These are phyloP conservation scores for Xylariaceae sp. DNA, from an alignment of 2,329 filamentous ascomycete genomes.

Conservation along the genomic window DNA sequence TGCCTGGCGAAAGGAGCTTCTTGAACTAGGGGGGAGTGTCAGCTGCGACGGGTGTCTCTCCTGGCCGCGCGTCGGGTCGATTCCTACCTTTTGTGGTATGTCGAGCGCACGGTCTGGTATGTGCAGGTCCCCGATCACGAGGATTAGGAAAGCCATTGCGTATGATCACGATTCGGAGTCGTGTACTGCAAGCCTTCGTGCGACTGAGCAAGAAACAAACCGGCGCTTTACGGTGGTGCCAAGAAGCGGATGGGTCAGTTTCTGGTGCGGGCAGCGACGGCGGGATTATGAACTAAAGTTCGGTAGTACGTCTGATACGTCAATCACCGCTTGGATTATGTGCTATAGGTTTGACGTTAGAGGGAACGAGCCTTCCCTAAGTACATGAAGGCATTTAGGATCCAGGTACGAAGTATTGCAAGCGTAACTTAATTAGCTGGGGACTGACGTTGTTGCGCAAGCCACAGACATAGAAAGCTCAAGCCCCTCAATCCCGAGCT, in stretches of 20 bases:
- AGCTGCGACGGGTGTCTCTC: slow-evolving; percentile 19
- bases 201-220: neutral
- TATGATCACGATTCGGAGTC: slow-evolving; percentile 3
- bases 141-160: slow-evolving; percentile 85
- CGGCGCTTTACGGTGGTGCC: too few relatives aligned
- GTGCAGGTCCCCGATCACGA: slow-evolving; percentile 91
- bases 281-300: too few relatives aligned
- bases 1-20: slow-evolving; percentile 81
- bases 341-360: too few relatives aligned
- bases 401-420: too few relatives aligned
- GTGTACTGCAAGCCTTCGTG: neutral
- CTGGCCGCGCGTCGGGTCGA: neutral
- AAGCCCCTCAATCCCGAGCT: slow-evolving; percentile 20
- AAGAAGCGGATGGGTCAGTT: too few relatives aligned
- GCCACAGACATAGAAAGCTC: slow-evolving; percentile 21
- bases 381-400: too few relatives aligned
- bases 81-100: slow-evolving; percentile 82
- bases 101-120: slow-evolving; percentile 92
- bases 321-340: too few relatives aligned
- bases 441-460: slow-evolving; percentile 22
- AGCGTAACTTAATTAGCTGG: neutral
- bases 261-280: too few relatives aligned
- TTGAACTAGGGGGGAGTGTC: slow-evolving; percentile 68
- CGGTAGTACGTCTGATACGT: too few relatives aligned
- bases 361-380: too few relatives aligned